phyloP scores from a whole-genome alignment of 768 basidiomycete genomes.

The Jaapia argillacea region DNA sequence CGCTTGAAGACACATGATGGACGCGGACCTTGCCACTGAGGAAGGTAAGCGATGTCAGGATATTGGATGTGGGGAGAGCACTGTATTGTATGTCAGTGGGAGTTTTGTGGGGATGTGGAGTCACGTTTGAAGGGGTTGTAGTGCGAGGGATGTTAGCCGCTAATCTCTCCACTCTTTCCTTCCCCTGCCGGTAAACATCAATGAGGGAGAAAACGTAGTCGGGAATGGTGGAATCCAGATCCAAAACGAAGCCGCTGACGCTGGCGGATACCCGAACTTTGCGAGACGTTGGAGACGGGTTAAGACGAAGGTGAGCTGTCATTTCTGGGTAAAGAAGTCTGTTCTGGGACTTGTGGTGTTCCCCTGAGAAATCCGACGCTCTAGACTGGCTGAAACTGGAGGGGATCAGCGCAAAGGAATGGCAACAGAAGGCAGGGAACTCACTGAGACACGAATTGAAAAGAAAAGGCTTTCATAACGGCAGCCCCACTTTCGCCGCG shows the following conservation, averaged over 20 bases:
- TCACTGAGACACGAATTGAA: slow-evolving; percentile 80
- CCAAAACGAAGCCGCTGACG: slow-evolving; percentile 79
- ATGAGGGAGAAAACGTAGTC: slow-evolving; percentile 73
- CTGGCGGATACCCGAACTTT: slow-evolving; percentile 54
- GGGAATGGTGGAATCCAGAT: slow-evolving; percentile 74
- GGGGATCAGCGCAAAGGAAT: slow-evolving; percentile 2
- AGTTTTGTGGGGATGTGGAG: slow-evolving; percentile 1
- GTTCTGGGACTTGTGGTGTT: slow-evolving; percentile 59
- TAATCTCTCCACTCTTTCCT: slow-evolving; percentile 63
- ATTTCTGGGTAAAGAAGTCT: slow-evolving; percentile 74
- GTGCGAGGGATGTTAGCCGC: slow-evolving; percentile 44
- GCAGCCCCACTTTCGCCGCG: slow-evolving; percentile 75
- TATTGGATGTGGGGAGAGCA: slow-evolving; percentile 42
- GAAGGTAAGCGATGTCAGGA: slow-evolving; percentile 65
- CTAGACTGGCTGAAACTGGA: slow-evolving; percentile 70
- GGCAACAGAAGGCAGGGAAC: slow-evolving; percentile 11
- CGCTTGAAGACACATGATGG: slow-evolving; percentile 37
- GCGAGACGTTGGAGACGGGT: slow-evolving; percentile 34
- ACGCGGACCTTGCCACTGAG: slow-evolving; percentile 78
- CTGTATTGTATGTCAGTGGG: slow-evolving; percentile 18
- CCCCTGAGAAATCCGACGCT: slow-evolving; percentile 59
- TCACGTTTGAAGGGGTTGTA: slow-evolving; percentile 16
- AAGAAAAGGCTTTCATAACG: slow-evolving; percentile 59
- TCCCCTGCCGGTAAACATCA: slow-evolving; percentile 78
- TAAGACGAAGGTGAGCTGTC: slow-evolving; percentile 60